Base-by-base conservation (phyloP, 2,329 filamentous ascomycete species). In the Alternaria ethzedia region DNA sequence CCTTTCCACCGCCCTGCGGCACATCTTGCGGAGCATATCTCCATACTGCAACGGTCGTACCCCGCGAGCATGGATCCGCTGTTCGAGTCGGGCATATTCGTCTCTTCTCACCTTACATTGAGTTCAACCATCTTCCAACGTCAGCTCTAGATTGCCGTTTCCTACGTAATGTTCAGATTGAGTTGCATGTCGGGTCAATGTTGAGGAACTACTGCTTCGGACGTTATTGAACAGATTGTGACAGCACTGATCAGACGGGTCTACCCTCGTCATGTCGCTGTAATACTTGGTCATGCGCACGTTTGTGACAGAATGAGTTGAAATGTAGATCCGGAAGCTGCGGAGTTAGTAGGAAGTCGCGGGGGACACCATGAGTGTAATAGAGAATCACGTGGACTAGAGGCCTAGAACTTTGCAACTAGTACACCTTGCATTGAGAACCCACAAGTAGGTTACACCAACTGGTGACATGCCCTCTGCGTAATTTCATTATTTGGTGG, bases 1-100 rank as follows among this genome's bases (percentile, higher is more conserved):
- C 63, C 46, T 59, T 60, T 62, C 57, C 54, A 49, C 59, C 57
- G 63, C 69, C 59, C 57, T 57, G 32, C 47, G 46, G 47, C 55
- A 50, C 30, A 59, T 54, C 36, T 13, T 36, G 36, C 36, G 49
- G 30, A 52, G 49, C 49, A 51, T 23, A 23, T 51, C 49, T 51
- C 49, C 49, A 51, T 13, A 51, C 21, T 51, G 49, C 49, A 51
- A 51, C 49, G 28, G 49, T n/a, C 49, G 28, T 3, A 20, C 21
- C 49, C 28, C 49, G 28, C 12, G 30, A 15, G 49, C 49, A 52
- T 52, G 49, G 49, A 41, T 52, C 49, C 49, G 49, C 49, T 52
- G 49, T 41, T 36, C 30, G 20, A 20, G 9, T 52, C 23, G 49
- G 49, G 49, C 49, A 52, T 11, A 36, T 23, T 21, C 20, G 23